Evolutionary conservation across 2,329 filamentous ascomycete genomes (phyloP), one percentile per base, ranked within the genome.

Genomic region (Colletotrichum liaoningense): DNA sequence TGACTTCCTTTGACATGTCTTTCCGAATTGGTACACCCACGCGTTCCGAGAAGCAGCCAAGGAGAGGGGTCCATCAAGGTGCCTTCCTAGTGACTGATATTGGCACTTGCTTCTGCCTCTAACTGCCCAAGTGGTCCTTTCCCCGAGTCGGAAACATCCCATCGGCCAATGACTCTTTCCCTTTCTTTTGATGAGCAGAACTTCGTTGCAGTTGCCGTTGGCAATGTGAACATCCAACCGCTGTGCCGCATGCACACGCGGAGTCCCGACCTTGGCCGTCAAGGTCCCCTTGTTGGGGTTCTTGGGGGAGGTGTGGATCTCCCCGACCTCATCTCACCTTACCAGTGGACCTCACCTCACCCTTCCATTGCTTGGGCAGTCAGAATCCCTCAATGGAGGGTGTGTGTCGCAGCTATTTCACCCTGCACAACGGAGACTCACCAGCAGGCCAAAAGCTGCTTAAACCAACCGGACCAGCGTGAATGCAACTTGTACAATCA

Each of bases 61-160:
- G 42, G 19, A 49, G 42, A 49, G 30, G 60, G 67, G 26, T 62
- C 70, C 70, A 73, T 73, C 70, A 73, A 70, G 70, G 70, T 73
- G 60, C 70, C 14, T 42, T 42, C 38, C 16, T 42, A 42, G 38
- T 42, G 14, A 19, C 14, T 42, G 38, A 19, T 19, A 42, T 42
- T 42, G 14, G 38, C 38, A 42, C 12, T 64, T 35, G n/a, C 33
- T 30, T 49, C 55, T 70, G 30, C 33, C 33, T 12, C 33, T 35
- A 35, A 35, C 33, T 35, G 33, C 54, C 55, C 35, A 24, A 63
- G n/a, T 63, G n/a, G 28, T 63, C 46, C n/a, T 30, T n/a, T 2
- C 46, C 57, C 38, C 59, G 59, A 69, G 54, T 59, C 55, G 46
- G 30, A 30, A 16, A 19, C 24, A 30, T 56, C 66, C 70, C 38